A percentile compares a stretch with the other conserved stretches of the same genome.
Conservation (phyloP, 352 stramenopile genomes). For the Phytophthora rubi region DNA sequence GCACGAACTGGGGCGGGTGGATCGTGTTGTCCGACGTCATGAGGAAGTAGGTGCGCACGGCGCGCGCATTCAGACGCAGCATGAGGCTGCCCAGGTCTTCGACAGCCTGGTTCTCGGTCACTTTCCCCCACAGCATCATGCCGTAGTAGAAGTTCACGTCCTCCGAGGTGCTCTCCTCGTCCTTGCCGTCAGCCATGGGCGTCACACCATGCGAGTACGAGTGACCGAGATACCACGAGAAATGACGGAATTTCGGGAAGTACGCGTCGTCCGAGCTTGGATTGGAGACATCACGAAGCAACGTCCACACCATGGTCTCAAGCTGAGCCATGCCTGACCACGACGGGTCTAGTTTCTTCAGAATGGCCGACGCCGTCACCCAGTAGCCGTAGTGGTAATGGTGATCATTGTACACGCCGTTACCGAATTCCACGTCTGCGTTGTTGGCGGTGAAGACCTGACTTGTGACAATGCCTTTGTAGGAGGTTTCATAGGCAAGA, state of each 20-base stretch:
- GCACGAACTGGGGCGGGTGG: constrained; percentile 66
- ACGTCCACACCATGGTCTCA: constrained; percentile 69
- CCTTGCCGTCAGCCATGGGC: constrained; percentile 73
- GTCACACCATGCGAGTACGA: constrained; percentile 81
- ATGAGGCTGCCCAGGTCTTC: constrained; percentile 80
- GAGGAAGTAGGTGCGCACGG: constrained; percentile 79
- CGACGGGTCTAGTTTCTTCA: constrained; percentile 67
- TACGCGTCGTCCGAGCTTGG: constrained; percentile 58
- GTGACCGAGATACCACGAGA: constrained; percentile 79
- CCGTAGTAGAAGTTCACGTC: constrained; percentile 86
- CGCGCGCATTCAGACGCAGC: constrained; percentile 70
- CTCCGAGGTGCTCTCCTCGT: constrained; percentile 78
- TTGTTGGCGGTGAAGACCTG: constrained; percentile 61
- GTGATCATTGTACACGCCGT: constrained; percentile 86
- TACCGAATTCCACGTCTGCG: constrained; percentile 76
- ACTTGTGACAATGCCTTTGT: constrained; percentile 69
- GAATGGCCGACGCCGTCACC: constrained; percentile 70
- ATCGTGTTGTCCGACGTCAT: constrained; percentile 72
- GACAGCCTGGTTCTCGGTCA: constrained; percentile 59
- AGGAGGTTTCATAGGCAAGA: constrained; percentile 78
- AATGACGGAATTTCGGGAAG: constrained; percentile 81
- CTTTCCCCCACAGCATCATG: constrained; percentile 81
- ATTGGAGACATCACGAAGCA: constrained; percentile 80
- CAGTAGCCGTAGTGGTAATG: constrained; percentile 89
- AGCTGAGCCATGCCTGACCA: constrained; percentile 63